These are phyloP conservation scores for Smittium culicis DNA, from an alignment of 371 early-diverging fungal genomes.

Conservation along the genomic window DNA sequence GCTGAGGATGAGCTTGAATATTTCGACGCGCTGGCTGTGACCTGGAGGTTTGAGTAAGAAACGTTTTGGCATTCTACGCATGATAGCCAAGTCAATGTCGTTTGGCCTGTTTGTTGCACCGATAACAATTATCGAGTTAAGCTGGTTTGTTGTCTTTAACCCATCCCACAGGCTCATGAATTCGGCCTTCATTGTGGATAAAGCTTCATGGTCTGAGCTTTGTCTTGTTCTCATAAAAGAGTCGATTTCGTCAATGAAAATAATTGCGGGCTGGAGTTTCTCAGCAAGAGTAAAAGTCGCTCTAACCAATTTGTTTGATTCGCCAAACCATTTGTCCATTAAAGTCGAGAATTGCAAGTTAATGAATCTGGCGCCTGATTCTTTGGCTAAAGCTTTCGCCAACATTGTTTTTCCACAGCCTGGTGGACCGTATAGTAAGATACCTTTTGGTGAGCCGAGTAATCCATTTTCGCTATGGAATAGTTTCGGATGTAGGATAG, in stretches of 20 bases:
- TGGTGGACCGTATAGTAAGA: slow-evolving; percentile 87
- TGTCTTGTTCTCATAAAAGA: slow-evolving; percentile 85
- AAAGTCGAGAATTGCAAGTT: slow-evolving; percentile 89
- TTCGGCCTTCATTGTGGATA: slow-evolving; percentile 95
- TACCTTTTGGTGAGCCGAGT: slow-evolving; percentile 86
- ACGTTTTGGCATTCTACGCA: slow-evolving; percentile 93
- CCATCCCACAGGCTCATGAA: slow-evolving; percentile 98
- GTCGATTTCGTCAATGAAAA: slow-evolving; percentile 97
- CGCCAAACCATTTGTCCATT: slow-evolving; percentile 96
- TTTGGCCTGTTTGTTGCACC: slow-evolving; percentile 96
- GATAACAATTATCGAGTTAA: slow-evolving; percentile 48
- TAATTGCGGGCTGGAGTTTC: slow-evolving; percentile 86
- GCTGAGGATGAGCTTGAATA: slow-evolving; percentile 67
- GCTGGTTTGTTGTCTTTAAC: slow-evolving; percentile 59
- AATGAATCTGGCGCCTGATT: slow-evolving; percentile 89
- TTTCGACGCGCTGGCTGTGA: slow-evolving; percentile 71
- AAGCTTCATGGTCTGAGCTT: slow-evolving; percentile 86
- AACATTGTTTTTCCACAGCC: slow-evolving; percentile 97
- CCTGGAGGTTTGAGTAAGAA: slow-evolving; percentile 82
- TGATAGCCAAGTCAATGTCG: slow-evolving; percentile 90
- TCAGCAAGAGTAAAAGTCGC: slow-evolving; percentile 85
- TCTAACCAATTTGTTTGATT: slow-evolving; percentile 83
- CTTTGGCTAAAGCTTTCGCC: slow-evolving; percentile 91
- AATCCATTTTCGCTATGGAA: slow-evolving; percentile 76
- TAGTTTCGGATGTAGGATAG: slow-evolving; percentile 75